Conservation (phyloP, 345 rosid species). For the Dovyalis caffra region DNA sequence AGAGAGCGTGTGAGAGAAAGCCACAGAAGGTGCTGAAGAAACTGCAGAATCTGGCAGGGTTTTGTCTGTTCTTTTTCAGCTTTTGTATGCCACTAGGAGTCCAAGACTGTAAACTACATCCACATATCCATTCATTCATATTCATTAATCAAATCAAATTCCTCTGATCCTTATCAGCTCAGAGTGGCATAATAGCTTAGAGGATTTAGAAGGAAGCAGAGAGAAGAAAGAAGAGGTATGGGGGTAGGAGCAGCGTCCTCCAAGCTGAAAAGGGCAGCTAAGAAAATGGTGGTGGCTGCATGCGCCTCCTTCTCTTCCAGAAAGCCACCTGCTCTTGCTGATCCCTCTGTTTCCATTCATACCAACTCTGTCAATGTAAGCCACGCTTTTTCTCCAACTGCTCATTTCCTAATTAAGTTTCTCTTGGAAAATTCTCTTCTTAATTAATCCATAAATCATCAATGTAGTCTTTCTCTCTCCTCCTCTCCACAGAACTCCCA, state of each 20-base stretch:
- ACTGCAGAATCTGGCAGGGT: conserved; percentile 13
- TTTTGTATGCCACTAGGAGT: background rate
- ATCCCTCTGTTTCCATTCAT: conserved; percentile 22
- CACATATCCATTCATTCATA: background rate
- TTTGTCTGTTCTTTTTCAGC: conserved; percentile 16
- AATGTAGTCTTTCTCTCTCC: background rate
- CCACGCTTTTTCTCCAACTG: background rate
- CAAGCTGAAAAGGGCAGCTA: conserved; percentile 61
- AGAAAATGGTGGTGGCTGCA: conserved; percentile 62
- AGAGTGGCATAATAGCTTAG: background rate
- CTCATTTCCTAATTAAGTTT: background rate
- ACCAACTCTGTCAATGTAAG: conserved; percentile 33
- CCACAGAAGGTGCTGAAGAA: background rate
- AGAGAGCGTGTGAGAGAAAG: background rate
- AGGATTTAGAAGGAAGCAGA: background rate
- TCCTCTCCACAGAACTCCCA: background rate
- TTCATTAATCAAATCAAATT: background rate
- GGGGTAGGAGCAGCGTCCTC: conserved; percentile 48
- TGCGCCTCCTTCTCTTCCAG: conserved; percentile 64
- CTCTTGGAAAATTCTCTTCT: background rate
- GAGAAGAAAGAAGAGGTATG: conserved; percentile 17
- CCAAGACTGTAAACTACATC: background rate
- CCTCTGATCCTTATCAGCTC: background rate
- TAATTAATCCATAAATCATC: background rate
- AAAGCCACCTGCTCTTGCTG: conserved; percentile 32